Percentiles rank a stretch among this genome's conserved stretches.
These are phyloP conservation scores for Xylariaceae sp. DNA, from an alignment of 2,329 filamentous ascomycete genomes.

Conservation along the genomic window DNA sequence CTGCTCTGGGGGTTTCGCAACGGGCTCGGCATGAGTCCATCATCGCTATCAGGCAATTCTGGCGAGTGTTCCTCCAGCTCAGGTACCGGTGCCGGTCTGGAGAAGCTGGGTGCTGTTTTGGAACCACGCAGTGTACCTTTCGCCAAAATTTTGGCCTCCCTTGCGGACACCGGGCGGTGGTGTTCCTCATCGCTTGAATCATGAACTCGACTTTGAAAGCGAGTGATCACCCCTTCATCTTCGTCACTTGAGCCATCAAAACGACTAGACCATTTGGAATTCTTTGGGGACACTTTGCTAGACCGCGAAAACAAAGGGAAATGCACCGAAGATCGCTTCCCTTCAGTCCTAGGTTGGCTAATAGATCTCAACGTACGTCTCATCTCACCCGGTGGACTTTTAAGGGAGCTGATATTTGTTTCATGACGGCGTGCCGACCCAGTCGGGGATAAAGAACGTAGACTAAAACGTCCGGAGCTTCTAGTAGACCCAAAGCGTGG, in stretches of 20 bases:
- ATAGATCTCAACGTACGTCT: conserved; percentile 44
- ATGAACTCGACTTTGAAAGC: conserved; percentile 58
- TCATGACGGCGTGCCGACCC: conserved; percentile 49
- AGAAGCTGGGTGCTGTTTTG: conserved; percentile 36
- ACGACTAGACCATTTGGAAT: conserved; percentile 40
- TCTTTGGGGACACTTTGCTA: conserved; percentile 31
- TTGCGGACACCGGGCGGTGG: conserved; percentile 34
- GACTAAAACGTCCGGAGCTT: conserved; percentile 60
- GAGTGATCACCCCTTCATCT: conserved; percentile 37
- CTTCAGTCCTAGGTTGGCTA: conserved; percentile 37
- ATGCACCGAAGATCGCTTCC: conserved; percentile 36
- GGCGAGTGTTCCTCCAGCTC: conserved; percentile 50
- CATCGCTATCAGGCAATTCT: conserved; percentile 57
- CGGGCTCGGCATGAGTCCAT: conserved; percentile 38
- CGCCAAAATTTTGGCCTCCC: conserved; percentile 23
- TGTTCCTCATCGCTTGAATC: conserved; percentile 68
- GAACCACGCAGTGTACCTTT: conserved; percentile 33
- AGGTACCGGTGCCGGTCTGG: conserved; percentile 56
- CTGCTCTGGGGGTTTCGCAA: conserved; percentile 26
- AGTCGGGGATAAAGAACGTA: conserved; percentile 66
- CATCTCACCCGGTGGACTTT: conserved; percentile 37
- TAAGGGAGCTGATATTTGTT: conserved; percentile 39
- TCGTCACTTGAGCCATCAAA: conserved; percentile 63
- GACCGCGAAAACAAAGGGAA: conserved; percentile 44
- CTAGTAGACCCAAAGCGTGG: conserved; percentile 36